Evolutionary conservation across 148 eudicot genomes (phyloP), one percentile per base, ranked within the genome.

Genomic region (Silene uniflora): DNA sequence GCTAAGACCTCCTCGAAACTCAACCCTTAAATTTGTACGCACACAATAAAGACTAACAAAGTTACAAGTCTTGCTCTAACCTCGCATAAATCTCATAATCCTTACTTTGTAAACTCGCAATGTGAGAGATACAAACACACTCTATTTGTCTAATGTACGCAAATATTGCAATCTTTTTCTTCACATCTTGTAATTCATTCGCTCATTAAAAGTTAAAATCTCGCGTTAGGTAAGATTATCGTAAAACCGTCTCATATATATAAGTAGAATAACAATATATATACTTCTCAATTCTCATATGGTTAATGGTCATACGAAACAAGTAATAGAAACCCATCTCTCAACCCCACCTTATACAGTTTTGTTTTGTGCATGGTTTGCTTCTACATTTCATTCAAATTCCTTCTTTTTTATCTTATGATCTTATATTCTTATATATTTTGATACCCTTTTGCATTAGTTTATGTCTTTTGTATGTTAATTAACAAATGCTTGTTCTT

Each of bases 311-410:
- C 18, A 70, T 59, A 23, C 35, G 58, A 62, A 32, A 29, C 58
- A 54, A 67, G 12, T 49, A 56, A 70, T 8, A 72, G n/a, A n/a
- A n/a, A 72, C 76, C 71, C 81, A 75, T 80, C 82, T 80, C 78
- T 69, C 75, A 80, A 75, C 10, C 75, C 75, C 67, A 25, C 77
- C 56, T 69, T 69, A 21, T 35, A 44, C 52, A 47, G 23, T 74
- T 68, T 63, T 39, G 61, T 47, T 73, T 65, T 72, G 56, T 81
- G 83, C 83, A 81, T 81, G 83, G 77, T 80, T 76, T 72, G 73
- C 62, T 76, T 76, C 76, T 8, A 70, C 74, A 29, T 67, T 81
- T 72, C 69, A 56, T 76, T 76, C 74, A 64, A 72, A 81, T 75
- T 72, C 70, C 44, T 71, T 80, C 70, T 64, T 17, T 62, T 47